phyloP scores from a whole-genome alignment of 2,329 filamentous ascomycete genomes.

The Pseudocercospora ulei region DNA sequence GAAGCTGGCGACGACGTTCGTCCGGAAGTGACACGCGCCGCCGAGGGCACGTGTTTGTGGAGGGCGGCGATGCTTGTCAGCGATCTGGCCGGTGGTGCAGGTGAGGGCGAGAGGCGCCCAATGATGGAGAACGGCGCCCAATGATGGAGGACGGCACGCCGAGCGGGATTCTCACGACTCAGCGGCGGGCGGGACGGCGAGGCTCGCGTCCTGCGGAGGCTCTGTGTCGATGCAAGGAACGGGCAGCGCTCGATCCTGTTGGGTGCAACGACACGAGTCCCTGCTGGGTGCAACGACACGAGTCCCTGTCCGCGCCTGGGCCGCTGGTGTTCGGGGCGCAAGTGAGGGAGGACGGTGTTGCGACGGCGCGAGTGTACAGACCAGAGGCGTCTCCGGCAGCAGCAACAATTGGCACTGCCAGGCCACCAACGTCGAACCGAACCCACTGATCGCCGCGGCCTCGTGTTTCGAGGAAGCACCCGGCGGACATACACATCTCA shows the following conservation, averaged over 20 bases:
- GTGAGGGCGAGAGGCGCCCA: too few species aligned
- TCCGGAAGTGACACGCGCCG: slow-evolving; percentile 15
- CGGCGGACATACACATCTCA: slow-evolving; percentile 1
- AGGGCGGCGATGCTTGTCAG: background rate
- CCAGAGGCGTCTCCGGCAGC: too few species aligned
- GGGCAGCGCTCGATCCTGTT: slow-evolving; percentile 7
- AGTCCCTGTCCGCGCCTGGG: too few species aligned
- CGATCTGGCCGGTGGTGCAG: slow-evolving; percentile 1
- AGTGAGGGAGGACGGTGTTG: too few species aligned
- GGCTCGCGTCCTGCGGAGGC: slow-evolving; percentile 1
- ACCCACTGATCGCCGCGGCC: slow-evolving; percentile 2
- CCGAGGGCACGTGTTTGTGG: slow-evolving; percentile 12
- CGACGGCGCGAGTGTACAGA: too few species aligned
- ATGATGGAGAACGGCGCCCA: too few species aligned
- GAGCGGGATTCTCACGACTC: background rate
- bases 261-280: slow-evolving; percentile 8
- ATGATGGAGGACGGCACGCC: background rate
- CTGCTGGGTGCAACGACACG: slow-evolving; percentile 9
- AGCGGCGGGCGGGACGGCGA: background rate
- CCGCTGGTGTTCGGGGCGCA: too few species aligned
- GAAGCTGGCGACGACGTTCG: slow-evolving; percentile 1
- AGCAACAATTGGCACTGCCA: too few species aligned
- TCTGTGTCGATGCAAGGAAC: slow-evolving; percentile 11
- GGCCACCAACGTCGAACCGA: too few species aligned
- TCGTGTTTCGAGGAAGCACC: background rate